Conservation (phyloP, 257 asterid species). For the Ajuga chamaepitys region DNA sequence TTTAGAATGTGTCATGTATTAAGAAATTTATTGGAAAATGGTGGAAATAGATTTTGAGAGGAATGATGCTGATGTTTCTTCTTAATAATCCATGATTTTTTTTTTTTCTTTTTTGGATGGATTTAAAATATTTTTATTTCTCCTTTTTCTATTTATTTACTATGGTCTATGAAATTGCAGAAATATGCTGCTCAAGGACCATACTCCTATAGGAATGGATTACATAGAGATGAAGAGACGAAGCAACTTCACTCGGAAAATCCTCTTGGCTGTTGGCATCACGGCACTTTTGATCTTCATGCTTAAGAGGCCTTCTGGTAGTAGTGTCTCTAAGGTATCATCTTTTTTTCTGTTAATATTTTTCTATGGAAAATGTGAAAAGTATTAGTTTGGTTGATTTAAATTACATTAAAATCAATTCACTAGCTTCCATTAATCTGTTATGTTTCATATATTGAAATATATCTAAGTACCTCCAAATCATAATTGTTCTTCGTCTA, state of each 20-base stretch:
- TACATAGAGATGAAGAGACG: constrained; percentile 41
- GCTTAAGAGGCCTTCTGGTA: constrained; percentile 30
- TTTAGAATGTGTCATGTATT: background rate
- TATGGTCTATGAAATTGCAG: background rate
- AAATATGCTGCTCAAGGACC: constrained; percentile 6
- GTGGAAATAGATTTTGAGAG: background rate
- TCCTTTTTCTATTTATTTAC: background rate
- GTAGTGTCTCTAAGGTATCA: constrained; percentile 46
- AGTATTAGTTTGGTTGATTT: background rate
- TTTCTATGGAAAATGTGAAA: too few species aligned
- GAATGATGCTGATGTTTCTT: background rate
- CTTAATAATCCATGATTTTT: background rate
- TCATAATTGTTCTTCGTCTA: background rate
- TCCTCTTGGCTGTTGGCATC: constrained; percentile 52
- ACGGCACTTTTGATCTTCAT: constrained; percentile 46
- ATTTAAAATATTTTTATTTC: background rate
- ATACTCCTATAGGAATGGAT: constrained; percentile 46
- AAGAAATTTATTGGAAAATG: background rate
- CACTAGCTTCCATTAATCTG: too few species aligned
- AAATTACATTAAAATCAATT: too few species aligned
- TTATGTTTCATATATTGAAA: too few species aligned
- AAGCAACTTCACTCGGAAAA: constrained; percentile 38
- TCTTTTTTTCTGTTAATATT: background rate
- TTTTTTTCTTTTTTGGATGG: background rate
- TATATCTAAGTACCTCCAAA: too few species aligned